Percentiles rank a stretch among this genome's conserved stretches.
These are phyloP conservation scores for Toxoplasma gondii DNA, from an alignment of 169 alveolate species.

Conservation along the genomic window DNA sequence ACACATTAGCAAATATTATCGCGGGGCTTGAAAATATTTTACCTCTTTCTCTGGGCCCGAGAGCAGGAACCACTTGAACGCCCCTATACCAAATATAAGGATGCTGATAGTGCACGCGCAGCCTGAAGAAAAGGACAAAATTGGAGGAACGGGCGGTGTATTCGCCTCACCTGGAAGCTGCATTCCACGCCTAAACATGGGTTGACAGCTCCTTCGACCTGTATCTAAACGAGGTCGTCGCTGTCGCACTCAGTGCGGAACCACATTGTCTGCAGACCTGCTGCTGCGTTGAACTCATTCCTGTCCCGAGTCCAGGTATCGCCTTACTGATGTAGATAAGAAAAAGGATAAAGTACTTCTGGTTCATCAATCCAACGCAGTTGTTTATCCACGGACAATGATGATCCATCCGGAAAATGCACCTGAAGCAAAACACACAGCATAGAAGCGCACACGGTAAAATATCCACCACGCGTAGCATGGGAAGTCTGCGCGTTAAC, in stretches of 20 bases:
- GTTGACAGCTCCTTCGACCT: too few species aligned
- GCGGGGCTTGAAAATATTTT: not conserved
- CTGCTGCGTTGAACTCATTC: too few species aligned
- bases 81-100: not conserved
- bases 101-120: constrained; percentile 17
- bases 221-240: too few species aligned
- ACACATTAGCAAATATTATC: too few species aligned
- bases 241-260: too few species aligned
- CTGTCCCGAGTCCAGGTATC: not conserved
- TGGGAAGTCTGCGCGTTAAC: not conserved
- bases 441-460: too few species aligned
- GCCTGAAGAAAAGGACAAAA: not conserved
- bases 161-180: too few species aligned
- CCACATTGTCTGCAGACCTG: too few species aligned
- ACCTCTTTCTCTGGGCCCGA: not conserved
- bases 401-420: constrained; percentile 84
- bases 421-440: constrained; percentile 27
- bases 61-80: constrained; percentile 22
- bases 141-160: too few species aligned
- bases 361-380: constrained; percentile 90
- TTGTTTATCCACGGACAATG: constrained; percentile 91
- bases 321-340: constrained; percentile 76
- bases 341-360: constrained; percentile 87
- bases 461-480: not conserved
- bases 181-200: too few species aligned